These are phyloP conservation scores for Scheffersomyces lignosus DNA, from an alignment of 805 yeast species.

Conservation along the genomic window DNA sequence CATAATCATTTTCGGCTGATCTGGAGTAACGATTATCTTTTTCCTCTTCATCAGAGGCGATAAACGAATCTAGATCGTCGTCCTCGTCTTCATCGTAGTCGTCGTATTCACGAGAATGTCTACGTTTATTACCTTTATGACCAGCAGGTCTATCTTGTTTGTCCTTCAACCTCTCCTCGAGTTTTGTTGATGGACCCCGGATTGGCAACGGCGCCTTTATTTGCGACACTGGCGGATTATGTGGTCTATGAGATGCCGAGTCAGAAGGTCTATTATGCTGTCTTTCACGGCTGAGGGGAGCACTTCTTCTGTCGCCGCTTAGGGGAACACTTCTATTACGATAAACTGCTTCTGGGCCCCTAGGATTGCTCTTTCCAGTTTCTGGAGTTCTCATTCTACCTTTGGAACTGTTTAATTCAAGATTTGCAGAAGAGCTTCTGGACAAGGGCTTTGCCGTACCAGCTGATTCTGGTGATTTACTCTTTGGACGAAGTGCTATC, in stretches of 20 bases:
- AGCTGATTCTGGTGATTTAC: slow-evolving; percentile 31
- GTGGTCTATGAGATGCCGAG: background rate
- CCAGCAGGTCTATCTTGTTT: slow-evolving; percentile 20
- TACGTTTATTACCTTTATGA: slow-evolving; percentile 16
- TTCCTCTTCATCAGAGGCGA: slow-evolving; percentile 45
- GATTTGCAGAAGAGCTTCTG: too few relatives aligned
- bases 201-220: slow-evolving; percentile 38
- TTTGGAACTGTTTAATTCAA: too few relatives aligned
- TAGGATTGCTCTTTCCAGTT: background rate
- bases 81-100: slow-evolving; percentile 30
- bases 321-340: background rate
- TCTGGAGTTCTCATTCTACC: background rate
- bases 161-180: slow-evolving; percentile 45
- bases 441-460: background rate
- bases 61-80: slow-evolving; percentile 54
- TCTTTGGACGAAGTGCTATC: slow-evolving; percentile 39
- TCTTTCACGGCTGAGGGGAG: background rate
- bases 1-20: slow-evolving; percentile 50
- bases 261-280: background rate
- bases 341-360: background rate
- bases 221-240: background rate
- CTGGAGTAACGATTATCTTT: slow-evolving; percentile 21
- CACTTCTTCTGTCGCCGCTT: background rate
- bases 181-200: slow-evolving; percentile 58
- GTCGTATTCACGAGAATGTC: slow-evolving; percentile 7